Conservation (phyloP, 495 filamentous ascomycete species). For the Penicillium paradoxum region DNA sequence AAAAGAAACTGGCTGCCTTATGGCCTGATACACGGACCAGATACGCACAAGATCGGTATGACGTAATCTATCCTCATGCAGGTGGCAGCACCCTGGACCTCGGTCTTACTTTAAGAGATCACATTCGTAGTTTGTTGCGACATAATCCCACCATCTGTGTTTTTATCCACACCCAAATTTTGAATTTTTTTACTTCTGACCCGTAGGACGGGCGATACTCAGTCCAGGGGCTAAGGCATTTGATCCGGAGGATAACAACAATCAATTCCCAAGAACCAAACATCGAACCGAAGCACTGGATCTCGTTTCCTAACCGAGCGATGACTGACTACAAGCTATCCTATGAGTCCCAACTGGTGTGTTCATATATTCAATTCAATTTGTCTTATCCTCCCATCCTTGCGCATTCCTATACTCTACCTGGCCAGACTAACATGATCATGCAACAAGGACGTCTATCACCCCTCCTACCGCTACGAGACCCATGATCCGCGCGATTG, state of each 20-base stretch:
- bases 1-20: neutral
- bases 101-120: conserved; percentile 11
- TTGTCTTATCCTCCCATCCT: neutral
- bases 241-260: neutral
- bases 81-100: conserved; percentile 15
- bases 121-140: conserved; percentile 11
- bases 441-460: conserved; percentile 42
- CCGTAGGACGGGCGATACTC: neutral
- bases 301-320: neutral
- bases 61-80: conserved; percentile 24
- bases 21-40: neutral
- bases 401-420: neutral
- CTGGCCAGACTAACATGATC: neutral
- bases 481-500: conserved; percentile 30
- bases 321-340: conserved; percentile 33
- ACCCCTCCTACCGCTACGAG: conserved; percentile 47
- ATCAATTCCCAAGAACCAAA: neutral
- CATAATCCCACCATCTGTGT: neutral
- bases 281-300: neutral
- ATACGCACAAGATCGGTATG: conserved; percentile 23
- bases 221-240: neutral
- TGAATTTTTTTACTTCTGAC: neutral
- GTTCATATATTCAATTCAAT: neutral
- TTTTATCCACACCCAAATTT: neutral
- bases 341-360: conserved; percentile 33